A percentile compares a stretch with the other conserved stretches of the same genome.
These are phyloP conservation scores for Saksenaea vasiformis DNA, from an alignment of 371 early-diverging fungal species.

Conservation along the genomic window DNA sequence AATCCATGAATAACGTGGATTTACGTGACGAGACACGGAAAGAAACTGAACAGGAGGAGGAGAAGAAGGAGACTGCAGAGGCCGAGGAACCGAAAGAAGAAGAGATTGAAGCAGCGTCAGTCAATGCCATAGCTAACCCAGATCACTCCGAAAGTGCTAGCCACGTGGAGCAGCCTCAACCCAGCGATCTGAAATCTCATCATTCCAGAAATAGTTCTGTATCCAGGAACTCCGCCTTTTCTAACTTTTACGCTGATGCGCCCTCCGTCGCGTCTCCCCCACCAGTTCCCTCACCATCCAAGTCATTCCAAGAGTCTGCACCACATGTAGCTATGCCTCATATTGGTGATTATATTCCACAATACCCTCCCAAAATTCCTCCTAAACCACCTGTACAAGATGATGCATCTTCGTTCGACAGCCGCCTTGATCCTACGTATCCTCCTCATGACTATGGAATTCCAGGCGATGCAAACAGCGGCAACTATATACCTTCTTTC, in stretches of 20 bases:
- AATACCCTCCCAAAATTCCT: neutral
- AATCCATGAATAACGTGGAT: neutral
- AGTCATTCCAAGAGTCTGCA: neutral
- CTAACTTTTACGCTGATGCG: neutral
- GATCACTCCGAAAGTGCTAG: neutral
- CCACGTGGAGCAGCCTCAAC: neutral
- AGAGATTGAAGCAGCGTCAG: too few species aligned
- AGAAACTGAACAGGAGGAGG: neutral
- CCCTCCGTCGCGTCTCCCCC: neutral
- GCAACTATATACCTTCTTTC: neutral
- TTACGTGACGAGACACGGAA: neutral
- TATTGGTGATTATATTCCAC: neutral
- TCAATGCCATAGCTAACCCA: neutral
- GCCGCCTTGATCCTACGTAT: neutral
- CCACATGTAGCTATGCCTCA: neutral
- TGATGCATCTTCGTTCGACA: neutral
- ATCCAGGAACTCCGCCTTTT: neutral
- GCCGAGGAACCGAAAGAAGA: neutral
- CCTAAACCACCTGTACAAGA: neutral
- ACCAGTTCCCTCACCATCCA: neutral
- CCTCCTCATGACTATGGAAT: neutral
- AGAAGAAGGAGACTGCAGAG: neutral
- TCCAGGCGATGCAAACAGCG: neutral
- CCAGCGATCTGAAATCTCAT: neutral
- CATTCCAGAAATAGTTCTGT: neutral